phyloP scores from a whole-genome alignment of 2,329 filamentous ascomycete genomes.

The Ophiostoma australiae region DNA sequence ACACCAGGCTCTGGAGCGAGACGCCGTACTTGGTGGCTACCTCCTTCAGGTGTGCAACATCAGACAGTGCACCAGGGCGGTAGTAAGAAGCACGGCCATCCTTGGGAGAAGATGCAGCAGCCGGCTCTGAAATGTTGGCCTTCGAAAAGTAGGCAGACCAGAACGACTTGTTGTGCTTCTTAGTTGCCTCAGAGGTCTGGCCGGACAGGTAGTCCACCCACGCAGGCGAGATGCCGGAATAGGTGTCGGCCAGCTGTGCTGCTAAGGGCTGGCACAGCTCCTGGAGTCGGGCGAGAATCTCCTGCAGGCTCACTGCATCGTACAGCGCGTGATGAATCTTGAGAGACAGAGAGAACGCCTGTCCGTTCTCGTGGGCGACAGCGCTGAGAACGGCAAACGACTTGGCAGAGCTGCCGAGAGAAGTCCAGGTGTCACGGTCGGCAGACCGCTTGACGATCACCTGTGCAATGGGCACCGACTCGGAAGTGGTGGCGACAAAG shows the following conservation, averaged over 20 bases:
- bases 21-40: slow-evolving; percentile 48
- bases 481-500: slow-evolving; percentile 31
- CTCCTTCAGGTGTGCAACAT: slow-evolving; percentile 39
- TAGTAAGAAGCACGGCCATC: slow-evolving; percentile 31
- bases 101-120: neutral
- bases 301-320: slow-evolving; percentile 72
- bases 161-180: slow-evolving; percentile 32
- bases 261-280: slow-evolving; percentile 26
- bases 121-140: slow-evolving; percentile 6
- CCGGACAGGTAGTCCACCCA: slow-evolving; percentile 32
- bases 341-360: slow-evolving; percentile 41
- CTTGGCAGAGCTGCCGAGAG: neutral
- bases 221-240: slow-evolving; percentile 5
- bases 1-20: slow-evolving; percentile 67
- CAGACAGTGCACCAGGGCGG: slow-evolving; percentile 43
- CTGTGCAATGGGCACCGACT: slow-evolving; percentile 57
- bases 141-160: slow-evolving; percentile 41
- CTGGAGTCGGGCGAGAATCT: slow-evolving; percentile 48
- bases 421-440: slow-evolving; percentile 17
- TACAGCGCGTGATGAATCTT: slow-evolving; percentile 83
- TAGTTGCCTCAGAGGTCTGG: slow-evolving; percentile 22
- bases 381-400: slow-evolving; percentile 20
- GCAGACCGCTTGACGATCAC: slow-evolving; percentile 44
- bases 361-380: neutral
- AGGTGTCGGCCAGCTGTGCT: neutral